Conservation (phyloP, 306 rosid species). For the Rosa persica region DNA sequence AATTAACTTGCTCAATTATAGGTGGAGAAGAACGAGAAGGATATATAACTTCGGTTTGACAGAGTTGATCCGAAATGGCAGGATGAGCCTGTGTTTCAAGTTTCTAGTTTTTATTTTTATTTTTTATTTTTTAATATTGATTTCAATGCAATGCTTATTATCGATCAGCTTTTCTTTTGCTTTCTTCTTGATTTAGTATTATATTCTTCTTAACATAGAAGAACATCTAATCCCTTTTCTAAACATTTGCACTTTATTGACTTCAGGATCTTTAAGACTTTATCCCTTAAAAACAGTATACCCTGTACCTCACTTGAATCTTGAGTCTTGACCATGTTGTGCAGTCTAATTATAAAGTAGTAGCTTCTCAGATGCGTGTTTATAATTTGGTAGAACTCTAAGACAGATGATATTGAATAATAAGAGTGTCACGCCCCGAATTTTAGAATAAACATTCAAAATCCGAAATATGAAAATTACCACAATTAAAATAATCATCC, state of each 20-base stretch:
- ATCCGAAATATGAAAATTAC: too few relatives aligned
- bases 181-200: background rate
- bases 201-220: background rate
- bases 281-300: background rate
- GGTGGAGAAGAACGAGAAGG: background rate
- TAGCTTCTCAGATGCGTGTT: background rate
- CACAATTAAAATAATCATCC: too few relatives aligned
- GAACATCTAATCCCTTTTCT: background rate
- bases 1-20: background rate
- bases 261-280: background rate
- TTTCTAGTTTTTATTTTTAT: background rate
- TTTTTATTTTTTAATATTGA: too few relatives aligned
- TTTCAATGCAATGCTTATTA: background rate
- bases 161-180: background rate
- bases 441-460: too few relatives aligned
- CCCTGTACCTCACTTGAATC: background rate
- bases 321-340: background rate
- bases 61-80: background rate
- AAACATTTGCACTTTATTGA: background rate
- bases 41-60: background rate
- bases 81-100: background rate
- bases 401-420: background rate
- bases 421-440: too few relatives aligned
- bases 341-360: background rate
- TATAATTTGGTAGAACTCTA: background rate